Evolutionary conservation across 2,329 filamentous ascomycete species (phyloP).

Genomic region (Fusarium beomiforme): DNA sequence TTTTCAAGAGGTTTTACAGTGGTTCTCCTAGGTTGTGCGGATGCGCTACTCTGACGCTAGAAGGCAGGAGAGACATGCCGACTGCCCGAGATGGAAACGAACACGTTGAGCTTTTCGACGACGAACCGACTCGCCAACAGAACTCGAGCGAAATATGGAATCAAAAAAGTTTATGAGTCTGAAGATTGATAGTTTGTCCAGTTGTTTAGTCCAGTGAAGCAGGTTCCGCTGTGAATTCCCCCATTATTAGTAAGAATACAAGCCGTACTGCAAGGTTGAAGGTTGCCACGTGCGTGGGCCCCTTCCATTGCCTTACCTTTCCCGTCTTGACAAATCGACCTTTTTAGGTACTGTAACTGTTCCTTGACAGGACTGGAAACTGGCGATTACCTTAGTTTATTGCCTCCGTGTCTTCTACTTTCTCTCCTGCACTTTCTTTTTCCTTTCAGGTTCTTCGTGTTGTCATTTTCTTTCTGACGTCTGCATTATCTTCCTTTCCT

Average conservation of each 20-base stretch:
- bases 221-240: not conserved
- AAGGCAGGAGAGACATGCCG: slow-evolving; percentile 30
- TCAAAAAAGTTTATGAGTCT: slow-evolving; percentile 12
- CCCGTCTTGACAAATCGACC: slow-evolving; percentile 41
- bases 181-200: slow-evolving; percentile 9
- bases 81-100: slow-evolving; percentile 41
- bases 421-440: slow-evolving; percentile 28
- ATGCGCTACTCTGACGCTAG: slow-evolving; percentile 26
- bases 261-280: slow-evolving; percentile 23
- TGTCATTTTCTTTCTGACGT: slow-evolving; percentile 11
- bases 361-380: slow-evolving; percentile 44
- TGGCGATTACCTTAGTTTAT: slow-evolving; percentile 31
- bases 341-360: slow-evolving; percentile 8
- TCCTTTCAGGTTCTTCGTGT: slow-evolving; percentile 9
- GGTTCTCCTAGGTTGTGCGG: slow-evolving; percentile 28
- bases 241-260: not conserved
- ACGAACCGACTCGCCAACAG: slow-evolving; percentile 1
- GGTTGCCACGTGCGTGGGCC: slow-evolving; percentile 48
- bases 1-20: slow-evolving; percentile 8
- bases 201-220: not conserved
- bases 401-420: slow-evolving; percentile 28
- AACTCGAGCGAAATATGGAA: slow-evolving; percentile 1
- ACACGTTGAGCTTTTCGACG: slow-evolving; percentile 45
- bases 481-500: slow-evolving; percentile 12
- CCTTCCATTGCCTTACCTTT: slow-evolving; percentile 43